These are phyloP conservation scores for Tricharina praecox DNA, from an alignment of 495 filamentous ascomycete species.

Conservation along the genomic window DNA sequence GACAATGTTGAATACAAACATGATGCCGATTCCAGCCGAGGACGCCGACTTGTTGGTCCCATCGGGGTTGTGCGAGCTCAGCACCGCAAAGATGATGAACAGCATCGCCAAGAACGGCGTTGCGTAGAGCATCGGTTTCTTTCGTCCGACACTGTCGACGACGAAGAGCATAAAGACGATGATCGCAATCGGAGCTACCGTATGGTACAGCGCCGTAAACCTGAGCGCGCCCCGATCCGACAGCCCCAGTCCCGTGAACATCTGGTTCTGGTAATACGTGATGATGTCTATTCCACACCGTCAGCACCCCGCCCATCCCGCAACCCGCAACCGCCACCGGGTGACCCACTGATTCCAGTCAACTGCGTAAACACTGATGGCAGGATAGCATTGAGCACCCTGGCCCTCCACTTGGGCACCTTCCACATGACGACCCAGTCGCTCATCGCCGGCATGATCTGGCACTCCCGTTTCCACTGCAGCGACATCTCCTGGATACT, in stretches of 20 bases:
- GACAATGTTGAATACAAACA: slow-evolving; percentile 6
- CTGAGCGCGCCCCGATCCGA: not conserved
- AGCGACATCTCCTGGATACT: slow-evolving; percentile 32
- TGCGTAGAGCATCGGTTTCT: not conserved
- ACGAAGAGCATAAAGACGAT: slow-evolving; percentile 2
- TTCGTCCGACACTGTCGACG: slow-evolving; percentile 2
- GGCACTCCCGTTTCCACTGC: slow-evolving; percentile 2
- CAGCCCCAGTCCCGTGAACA: slow-evolving; percentile 37
- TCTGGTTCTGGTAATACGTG: slow-evolving; percentile 40
- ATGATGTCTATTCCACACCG: slow-evolving; percentile 36
- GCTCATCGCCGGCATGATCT: slow-evolving; percentile 27
- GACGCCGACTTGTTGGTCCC: not conserved
- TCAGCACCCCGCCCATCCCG: too few relatives aligned
- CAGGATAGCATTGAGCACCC: slow-evolving; percentile 29
- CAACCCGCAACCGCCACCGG: not conserved
- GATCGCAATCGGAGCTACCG: not conserved
- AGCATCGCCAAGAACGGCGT: not conserved
- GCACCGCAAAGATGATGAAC: slow-evolving; percentile 3
- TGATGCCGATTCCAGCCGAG: not conserved
- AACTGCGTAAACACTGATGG: slow-evolving; percentile 28
- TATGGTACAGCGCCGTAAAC: not conserved
- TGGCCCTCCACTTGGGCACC: slow-evolving; percentile 32
- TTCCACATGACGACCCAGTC: slow-evolving; percentile 35
- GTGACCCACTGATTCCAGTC: slow-evolving; percentile 29
- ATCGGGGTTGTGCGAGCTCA: not conserved